phyloP scores from a whole-genome alignment of 2,329 filamentous ascomycete genomes.

The Macrophomina tecta region DNA sequence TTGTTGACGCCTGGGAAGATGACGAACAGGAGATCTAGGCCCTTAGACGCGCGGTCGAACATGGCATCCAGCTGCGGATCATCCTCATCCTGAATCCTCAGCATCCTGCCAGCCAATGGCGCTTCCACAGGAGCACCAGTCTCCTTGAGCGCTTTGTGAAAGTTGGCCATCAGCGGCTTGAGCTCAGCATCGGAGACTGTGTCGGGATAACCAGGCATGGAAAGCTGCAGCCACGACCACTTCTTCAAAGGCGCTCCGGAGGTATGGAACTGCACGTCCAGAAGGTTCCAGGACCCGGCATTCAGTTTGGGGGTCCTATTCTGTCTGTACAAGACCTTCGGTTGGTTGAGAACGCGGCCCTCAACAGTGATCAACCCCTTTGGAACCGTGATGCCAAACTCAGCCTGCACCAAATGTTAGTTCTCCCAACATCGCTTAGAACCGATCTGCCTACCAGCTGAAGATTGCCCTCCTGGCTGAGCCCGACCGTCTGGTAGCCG shows the following conservation, averaged over 20 bases:
- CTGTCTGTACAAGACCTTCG: conserved; percentile 64
- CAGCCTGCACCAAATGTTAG: conserved; percentile 2
- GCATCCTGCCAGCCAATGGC: conserved; percentile 65
- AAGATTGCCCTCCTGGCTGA: conserved; percentile 4
- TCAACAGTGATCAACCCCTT: conserved; percentile 72
- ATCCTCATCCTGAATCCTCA: conserved; percentile 50
- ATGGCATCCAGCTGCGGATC: conserved; percentile 46
- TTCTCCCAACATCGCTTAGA: not conserved
- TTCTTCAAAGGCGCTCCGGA: conserved; percentile 12
- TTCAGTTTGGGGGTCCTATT: conserved; percentile 42
- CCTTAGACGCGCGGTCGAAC: conserved; percentile 73
- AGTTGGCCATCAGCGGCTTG: conserved; percentile 36
- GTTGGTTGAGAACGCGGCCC: conserved; percentile 70
- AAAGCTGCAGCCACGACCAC: conserved; percentile 4
- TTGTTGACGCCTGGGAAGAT: conserved; percentile 35
- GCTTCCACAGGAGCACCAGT: conserved; percentile 71
- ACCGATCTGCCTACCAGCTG: not conserved
- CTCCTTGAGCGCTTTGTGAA: conserved; percentile 72
- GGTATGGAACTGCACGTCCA: conserved; percentile 18
- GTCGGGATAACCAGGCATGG: conserved; percentile 12
- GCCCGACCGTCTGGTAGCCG: conserved; percentile 18
- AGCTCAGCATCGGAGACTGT: not conserved
- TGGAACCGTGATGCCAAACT: conserved; percentile 69
- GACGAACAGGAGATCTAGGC: conserved; percentile 34
- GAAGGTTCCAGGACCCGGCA: conserved; percentile 75